These are phyloP conservation scores for Trypanosoma platydactyli DNA, from an alignment of 208 protist genomes.

Conservation along the genomic window DNA sequence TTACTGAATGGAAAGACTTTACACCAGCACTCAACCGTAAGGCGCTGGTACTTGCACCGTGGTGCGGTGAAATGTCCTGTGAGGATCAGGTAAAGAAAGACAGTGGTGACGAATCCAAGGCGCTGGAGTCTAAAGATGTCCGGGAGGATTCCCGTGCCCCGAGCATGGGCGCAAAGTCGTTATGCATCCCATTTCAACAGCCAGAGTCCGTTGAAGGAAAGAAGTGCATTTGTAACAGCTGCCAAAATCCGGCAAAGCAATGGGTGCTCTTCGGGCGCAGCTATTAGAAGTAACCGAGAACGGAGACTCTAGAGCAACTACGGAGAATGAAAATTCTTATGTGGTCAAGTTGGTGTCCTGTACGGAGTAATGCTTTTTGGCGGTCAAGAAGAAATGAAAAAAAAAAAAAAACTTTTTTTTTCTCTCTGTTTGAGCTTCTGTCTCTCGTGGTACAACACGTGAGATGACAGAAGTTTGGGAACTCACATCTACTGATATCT, in stretches of 20 bases:
- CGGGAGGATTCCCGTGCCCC: conserved; percentile 85
- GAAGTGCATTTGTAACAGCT: conserved; percentile 91
- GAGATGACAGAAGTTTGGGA: too few species aligned
- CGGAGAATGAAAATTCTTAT: too few species aligned
- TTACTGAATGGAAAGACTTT: conserved; percentile 92
- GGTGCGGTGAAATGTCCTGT: conserved; percentile 89
- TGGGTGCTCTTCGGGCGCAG: conserved; percentile 89
- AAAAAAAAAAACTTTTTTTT: too few species aligned
- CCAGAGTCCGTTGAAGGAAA: conserved; percentile 65
- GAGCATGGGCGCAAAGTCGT: conserved; percentile 95
- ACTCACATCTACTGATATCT: too few species aligned
- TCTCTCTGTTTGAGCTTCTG: too few species aligned
- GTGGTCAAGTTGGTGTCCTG: too few species aligned
- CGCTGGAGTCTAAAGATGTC: conserved; percentile 44
- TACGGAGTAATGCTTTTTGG: too few species aligned
- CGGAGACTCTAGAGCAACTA: too few species aligned
- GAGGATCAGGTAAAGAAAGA: conserved; percentile 95
- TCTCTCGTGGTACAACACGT: too few species aligned
- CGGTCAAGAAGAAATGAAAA: too few species aligned
- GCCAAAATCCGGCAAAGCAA: conserved; percentile 53
- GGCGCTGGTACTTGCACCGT: conserved; percentile 90
- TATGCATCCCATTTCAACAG: conserved; percentile 96
- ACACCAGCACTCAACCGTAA: conserved; percentile 89
- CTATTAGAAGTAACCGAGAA: conserved; percentile 44
- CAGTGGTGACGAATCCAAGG: conserved; percentile 86